Evolutionary conservation across 2,329 filamentous ascomycete genomes (phyloP).

Genomic region (Sporothrix protearum): DNA sequence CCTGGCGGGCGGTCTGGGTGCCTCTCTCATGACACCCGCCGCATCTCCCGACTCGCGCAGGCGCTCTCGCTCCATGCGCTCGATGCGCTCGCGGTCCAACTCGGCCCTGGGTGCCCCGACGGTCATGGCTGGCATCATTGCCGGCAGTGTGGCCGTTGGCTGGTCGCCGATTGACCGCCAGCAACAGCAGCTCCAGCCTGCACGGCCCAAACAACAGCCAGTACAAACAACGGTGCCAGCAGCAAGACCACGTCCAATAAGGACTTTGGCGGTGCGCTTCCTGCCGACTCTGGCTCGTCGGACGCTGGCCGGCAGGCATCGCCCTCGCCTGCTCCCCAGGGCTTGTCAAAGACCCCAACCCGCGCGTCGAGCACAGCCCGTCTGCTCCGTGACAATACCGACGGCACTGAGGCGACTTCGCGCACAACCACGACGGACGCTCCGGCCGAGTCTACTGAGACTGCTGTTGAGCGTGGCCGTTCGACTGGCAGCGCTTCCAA

Average conservation of each 20-base stretch:
- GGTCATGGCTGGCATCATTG: constrained; percentile 80
- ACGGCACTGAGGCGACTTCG: constrained; percentile 3
- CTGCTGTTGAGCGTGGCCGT: constrained; percentile 1
- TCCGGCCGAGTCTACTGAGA: not conserved
- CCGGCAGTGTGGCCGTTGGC: constrained; percentile 69
- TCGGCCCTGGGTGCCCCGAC: constrained; percentile 71
- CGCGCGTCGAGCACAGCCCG: constrained; percentile 20
- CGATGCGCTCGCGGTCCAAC: constrained; percentile 62
- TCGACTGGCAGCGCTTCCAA: constrained; percentile 1
- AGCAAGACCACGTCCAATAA: not conserved
- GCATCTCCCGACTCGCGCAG: constrained; percentile 59
- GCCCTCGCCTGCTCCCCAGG: not conserved
- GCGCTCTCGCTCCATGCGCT: constrained; percentile 54
- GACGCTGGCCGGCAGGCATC: not conserved
- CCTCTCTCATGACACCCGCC: constrained; percentile 31
- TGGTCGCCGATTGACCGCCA: constrained; percentile 66
- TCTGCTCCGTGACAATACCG: constrained; percentile 18
- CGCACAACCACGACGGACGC: not conserved
- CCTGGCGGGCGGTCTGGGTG: constrained; percentile 1
- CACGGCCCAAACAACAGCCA: not conserved
- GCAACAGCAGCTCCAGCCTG: constrained; percentile 36
- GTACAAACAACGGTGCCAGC: not conserved
- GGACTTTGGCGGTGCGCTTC: constrained; percentile 1
- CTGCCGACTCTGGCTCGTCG: not conserved
- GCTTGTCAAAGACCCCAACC: not conserved